Percentiles rank a stretch among this genome's conserved stretches.
Conservation (phyloP, 2,329 filamentous ascomycete genomes). For the Paraphaeosphaeria sporulosa region DNA sequence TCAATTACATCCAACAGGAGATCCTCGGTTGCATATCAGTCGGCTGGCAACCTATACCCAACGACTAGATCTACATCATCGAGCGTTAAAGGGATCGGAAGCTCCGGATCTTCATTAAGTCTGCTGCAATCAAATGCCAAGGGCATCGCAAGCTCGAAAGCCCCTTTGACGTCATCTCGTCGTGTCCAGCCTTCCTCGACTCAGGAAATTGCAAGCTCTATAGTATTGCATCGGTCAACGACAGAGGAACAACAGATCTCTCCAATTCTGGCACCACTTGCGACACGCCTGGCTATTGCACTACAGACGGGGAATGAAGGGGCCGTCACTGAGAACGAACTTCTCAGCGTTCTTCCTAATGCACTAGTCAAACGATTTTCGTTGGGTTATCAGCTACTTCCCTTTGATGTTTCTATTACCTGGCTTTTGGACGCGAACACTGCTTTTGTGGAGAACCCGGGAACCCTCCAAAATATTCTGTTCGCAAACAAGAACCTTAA, state of each 20-base stretch:
- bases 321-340: neutral
- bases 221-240: neutral
- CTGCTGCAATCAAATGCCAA: neutral
- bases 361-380: neutral
- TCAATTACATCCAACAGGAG: too few species aligned
- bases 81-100: neutral
- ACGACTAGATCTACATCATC: too few species aligned
- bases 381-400: conserved; percentile 1
- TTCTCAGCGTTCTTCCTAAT: neutral
- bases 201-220: neutral
- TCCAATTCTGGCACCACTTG: neutral
- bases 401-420: neutral
- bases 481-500: conserved; percentile 6
- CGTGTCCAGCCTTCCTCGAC: neutral
- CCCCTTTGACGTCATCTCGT: neutral
- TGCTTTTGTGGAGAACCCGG: neutral
- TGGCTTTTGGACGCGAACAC: conserved; percentile 6
- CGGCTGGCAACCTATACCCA: too few species aligned
- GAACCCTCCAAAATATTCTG: conserved; percentile 2
- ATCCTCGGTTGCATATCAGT: too few species aligned
- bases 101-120: neutral
- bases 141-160: neutral
- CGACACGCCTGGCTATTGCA: conserved; percentile 1
- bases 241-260: neutral
- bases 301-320: conserved; percentile 1